Conservation (phyloP, 495 filamentous ascomycete genomes). For the Hypomontagnella submonticulosa region DNA sequence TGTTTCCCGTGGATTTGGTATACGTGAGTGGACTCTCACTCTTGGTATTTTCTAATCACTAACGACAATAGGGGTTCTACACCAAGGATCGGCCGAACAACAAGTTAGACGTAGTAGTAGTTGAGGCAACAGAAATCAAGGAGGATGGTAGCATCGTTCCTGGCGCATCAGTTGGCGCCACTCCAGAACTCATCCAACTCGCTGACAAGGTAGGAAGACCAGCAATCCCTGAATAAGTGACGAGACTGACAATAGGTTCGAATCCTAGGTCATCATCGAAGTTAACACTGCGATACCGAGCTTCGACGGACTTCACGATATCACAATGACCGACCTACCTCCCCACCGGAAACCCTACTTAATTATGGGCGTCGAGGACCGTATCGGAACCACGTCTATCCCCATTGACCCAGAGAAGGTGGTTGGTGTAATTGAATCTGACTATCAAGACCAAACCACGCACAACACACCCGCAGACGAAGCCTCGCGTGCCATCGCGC, state of each 20-base stretch:
- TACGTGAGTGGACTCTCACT: constrained; percentile 64
- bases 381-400: constrained; percentile 85
- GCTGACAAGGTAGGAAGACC: constrained; percentile 73
- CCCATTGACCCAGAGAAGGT: constrained; percentile 91
- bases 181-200: constrained; percentile 87
- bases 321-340: constrained; percentile 85
- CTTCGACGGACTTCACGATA: constrained; percentile 91
- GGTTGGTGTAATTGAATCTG: constrained; percentile 84
- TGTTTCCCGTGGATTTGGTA: constrained; percentile 91
- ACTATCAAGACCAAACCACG: constrained; percentile 84
- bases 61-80: constrained; percentile 73
- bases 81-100: constrained; percentile 78
- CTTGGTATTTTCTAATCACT: constrained; percentile 5
- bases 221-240: not conserved
- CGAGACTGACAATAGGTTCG: constrained; percentile 7
- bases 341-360: constrained; percentile 86
- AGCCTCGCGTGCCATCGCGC: constrained; percentile 75
- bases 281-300: constrained; percentile 88
- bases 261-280: constrained; percentile 79
- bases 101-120: constrained; percentile 83
- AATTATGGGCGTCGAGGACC: constrained; percentile 80
- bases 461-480: constrained; percentile 82
- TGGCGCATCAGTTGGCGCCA: constrained; percentile 86
- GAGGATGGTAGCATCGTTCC: constrained; percentile 92
- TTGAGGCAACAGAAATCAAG: constrained; percentile 91